phyloP scores from a whole-genome alignment of 768 basidiomycete genomes.

The Termitomyces sp. region DNA sequence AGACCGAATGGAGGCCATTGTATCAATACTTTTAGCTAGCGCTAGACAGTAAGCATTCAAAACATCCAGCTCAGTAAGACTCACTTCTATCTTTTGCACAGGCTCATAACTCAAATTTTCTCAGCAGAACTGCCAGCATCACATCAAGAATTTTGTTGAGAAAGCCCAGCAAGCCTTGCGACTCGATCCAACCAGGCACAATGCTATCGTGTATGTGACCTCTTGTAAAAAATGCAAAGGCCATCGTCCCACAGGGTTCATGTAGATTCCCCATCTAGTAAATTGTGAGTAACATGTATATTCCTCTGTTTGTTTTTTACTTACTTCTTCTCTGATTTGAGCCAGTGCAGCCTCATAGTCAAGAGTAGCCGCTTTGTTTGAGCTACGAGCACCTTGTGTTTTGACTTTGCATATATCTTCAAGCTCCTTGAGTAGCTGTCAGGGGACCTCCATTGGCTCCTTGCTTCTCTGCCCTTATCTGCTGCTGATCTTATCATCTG shows the following conservation, averaged over 20 bases:
- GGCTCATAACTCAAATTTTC: not conserved
- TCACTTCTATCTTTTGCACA: slow-evolving; percentile 1
- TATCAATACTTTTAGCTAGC: not conserved
- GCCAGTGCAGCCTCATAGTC: not conserved
- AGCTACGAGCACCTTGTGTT: not conserved
- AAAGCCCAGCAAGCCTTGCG: not conserved
- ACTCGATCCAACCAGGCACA: not conserved
- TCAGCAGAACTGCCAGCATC: not conserved
- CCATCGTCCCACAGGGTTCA: not conserved
- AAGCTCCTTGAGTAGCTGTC: not conserved
- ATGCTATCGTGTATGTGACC: not conserved
- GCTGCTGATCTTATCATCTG: too few relatives aligned
- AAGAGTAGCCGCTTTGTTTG: not conserved
- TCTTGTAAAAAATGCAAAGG: not conserved
- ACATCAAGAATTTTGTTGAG: not conserved
- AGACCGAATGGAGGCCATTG: not conserved
- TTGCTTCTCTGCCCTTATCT: too few relatives aligned
- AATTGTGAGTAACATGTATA: not conserved
- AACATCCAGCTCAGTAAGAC: not conserved
- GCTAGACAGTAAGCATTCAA: not conserved
- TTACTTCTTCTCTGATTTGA: not conserved
- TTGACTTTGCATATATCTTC: not conserved
- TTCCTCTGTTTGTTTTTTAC: not conserved
- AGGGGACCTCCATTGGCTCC: too few relatives aligned
- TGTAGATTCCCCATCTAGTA: not conserved